These are phyloP conservation scores for Podospora australis DNA, from an alignment of 495 filamentous ascomycete species.

Conservation along the genomic window DNA sequence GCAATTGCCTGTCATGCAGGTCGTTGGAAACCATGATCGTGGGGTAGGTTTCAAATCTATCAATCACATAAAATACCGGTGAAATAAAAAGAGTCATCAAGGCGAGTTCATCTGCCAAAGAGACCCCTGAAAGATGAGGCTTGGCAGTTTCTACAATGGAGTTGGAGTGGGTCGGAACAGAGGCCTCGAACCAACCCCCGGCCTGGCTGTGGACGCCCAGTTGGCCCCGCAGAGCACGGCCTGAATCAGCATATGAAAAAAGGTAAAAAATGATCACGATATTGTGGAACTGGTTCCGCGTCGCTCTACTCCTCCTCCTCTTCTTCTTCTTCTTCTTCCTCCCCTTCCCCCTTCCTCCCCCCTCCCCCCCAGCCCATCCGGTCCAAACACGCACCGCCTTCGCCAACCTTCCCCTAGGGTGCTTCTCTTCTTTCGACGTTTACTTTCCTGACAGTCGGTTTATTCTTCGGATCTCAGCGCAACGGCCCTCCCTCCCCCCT, in stretches of 20 bases:
- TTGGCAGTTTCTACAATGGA: too few species aligned
- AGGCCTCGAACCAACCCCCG: too few species aligned
- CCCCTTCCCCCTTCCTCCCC: constrained; percentile 7
- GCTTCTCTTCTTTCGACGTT: constrained; percentile 31
- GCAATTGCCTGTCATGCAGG: too few species aligned
- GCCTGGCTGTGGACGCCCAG: too few species aligned
- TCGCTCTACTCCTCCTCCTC: constrained; percentile 9
- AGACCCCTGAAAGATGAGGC: too few species aligned
- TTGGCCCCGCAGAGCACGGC: too few species aligned
- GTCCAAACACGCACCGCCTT: constrained; percentile 31
- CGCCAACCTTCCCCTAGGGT: constrained; percentile 30
- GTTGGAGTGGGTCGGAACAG: too few species aligned
- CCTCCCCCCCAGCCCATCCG: constrained; percentile 13
- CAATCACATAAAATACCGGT: too few species aligned
- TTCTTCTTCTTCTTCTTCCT: constrained; percentile 9
- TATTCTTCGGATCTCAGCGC: constrained; percentile 20
- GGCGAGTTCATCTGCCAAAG: too few species aligned
- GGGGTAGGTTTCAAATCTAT: too few species aligned
- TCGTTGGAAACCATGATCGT: too few species aligned
- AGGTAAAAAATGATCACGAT: constrained; percentile 25
- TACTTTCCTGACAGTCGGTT: constrained; percentile 21
- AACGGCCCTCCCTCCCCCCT: not conserved
- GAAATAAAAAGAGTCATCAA: too few species aligned
- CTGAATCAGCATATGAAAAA: constrained; percentile 28
- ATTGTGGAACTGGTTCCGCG: constrained; percentile 21